Conservation (phyloP, 108 stramenopile genomes). For the Mediolabrus comicus region DNA sequence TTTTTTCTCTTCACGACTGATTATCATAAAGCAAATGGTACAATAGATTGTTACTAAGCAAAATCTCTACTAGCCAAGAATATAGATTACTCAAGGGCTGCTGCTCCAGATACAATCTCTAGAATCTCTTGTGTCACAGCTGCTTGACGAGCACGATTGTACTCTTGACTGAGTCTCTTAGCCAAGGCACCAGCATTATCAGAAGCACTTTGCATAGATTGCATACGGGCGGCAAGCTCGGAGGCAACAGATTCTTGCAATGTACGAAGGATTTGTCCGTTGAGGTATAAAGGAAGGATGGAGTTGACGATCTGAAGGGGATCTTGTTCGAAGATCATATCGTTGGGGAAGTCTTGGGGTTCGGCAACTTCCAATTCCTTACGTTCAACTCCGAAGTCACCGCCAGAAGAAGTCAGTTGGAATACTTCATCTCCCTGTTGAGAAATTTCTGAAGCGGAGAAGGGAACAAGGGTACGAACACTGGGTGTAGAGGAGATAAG, state of each 20-base stretch:
- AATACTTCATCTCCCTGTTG: conserved; percentile 93
- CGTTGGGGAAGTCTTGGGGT: conserved; percentile 92
- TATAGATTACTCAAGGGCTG: conserved; percentile 68
- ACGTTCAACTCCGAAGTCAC: conserved; percentile 86
- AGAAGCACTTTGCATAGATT: conserved; percentile 95
- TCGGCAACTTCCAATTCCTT: conserved; percentile 73
- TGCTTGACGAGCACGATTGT: conserved; percentile 97
- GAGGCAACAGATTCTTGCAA: conserved; percentile 95
- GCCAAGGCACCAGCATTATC: conserved; percentile 92
- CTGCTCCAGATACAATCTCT: conserved; percentile 94
- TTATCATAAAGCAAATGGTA: neutral
- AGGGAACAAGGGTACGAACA: conserved; percentile 94
- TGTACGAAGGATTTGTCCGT: conserved; percentile 94
- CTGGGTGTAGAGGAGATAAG: conserved; percentile 89
- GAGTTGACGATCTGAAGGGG: conserved; percentile 95
- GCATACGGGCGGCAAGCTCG: conserved; percentile 96
- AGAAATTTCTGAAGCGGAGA: conserved; percentile 91
- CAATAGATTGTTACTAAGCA: neutral
- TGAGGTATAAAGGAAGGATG: conserved; percentile 94
- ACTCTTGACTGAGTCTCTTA: conserved; percentile 75
- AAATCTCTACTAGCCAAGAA: neutral
- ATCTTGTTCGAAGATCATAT: conserved; percentile 98
- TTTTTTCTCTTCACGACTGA: neutral
- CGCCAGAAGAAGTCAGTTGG: conserved; percentile 85
- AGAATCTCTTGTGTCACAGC: conserved; percentile 94